Evolutionary conservation across 164 flowering plant genomes (phyloP).

Genomic region (grape (Vitis vinifera)): ASM3070453v1 NC_081822.1:3744001-3744500

Average conservation of each 20-base stretch:
- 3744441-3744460: background rate
- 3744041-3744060: slow-evolving; percentile 2
- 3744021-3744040: background rate
- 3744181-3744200: too few relatives aligned
- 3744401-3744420: background rate
- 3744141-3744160: background rate
- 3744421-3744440: background rate
- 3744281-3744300: background rate
- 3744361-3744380: background rate
- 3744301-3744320: background rate
- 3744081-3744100: slow-evolving; percentile 3
- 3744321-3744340: background rate
- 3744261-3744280: background rate
- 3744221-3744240: too few relatives aligned
- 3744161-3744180: background rate
- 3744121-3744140: background rate
- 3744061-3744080: slow-evolving; percentile 3
- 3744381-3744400: background rate
- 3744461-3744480: background rate
- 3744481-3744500: background rate
- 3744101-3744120: background rate
- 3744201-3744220: too few relatives aligned
- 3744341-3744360: background rate
- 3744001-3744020: slow-evolving; percentile 1
- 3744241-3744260: too few relatives aligned